These are phyloP conservation scores for Hortaea werneckii DNA, from an alignment of 2,329 filamentous ascomycete species.

Conservation along the genomic window DNA sequence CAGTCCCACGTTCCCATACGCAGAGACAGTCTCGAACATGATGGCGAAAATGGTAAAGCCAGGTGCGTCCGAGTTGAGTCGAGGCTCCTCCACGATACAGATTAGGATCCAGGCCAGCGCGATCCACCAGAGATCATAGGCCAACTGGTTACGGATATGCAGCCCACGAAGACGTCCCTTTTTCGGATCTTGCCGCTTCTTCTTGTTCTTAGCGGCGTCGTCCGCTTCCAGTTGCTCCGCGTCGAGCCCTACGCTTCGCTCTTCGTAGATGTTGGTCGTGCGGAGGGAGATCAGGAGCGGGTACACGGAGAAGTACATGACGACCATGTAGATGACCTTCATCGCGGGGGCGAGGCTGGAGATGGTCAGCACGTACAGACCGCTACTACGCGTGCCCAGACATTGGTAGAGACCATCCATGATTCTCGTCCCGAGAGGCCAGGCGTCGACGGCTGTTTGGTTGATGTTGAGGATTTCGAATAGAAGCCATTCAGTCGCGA, in stretches of 20 bases:
- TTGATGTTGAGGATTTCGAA: conserved; percentile 7
- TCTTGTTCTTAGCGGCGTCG: neutral
- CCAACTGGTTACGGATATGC: conserved; percentile 29
- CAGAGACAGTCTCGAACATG: conserved; percentile 30
- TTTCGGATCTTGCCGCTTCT: neutral
- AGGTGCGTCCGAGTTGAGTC: conserved; percentile 3
- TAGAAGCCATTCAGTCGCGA: conserved; percentile 16
- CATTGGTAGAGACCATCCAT: conserved; percentile 3
- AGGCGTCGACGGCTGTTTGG: conserved; percentile 2
- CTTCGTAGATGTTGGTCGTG: conserved; percentile 63
- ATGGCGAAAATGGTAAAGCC: conserved; percentile 29
- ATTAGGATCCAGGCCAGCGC: conserved; percentile 31
- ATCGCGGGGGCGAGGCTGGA: conserved; percentile 46
- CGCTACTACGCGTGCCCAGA: conserved; percentile 30
- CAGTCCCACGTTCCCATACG: conserved; percentile 20
- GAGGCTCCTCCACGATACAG: conserved; percentile 26
- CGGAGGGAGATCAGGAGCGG: conserved; percentile 55
- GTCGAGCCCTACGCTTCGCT: conserved; percentile 30
- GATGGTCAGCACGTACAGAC: conserved; percentile 21
- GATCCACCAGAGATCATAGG: conserved; percentile 34
- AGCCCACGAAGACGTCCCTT: conserved; percentile 3
- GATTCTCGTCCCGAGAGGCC: neutral
- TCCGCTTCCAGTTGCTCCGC: neutral
- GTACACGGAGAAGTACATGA: conserved; percentile 58
- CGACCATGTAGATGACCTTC: conserved; percentile 51